phyloP scores from a whole-genome alignment of 1,284 basidiomycete species.

The Tremellales sp. region DNA sequence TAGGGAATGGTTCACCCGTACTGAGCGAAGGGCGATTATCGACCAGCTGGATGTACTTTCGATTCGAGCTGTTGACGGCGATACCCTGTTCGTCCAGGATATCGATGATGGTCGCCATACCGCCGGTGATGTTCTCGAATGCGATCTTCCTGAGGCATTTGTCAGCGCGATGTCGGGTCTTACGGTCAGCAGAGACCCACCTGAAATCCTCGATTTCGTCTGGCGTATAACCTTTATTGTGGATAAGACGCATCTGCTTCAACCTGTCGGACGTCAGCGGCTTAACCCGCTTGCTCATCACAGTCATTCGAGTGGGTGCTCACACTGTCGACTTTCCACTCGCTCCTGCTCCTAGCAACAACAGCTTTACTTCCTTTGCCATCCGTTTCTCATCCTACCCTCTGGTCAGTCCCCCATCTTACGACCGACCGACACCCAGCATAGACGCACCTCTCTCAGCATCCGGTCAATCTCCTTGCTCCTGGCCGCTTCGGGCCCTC shows the following conservation, averaged over 20 bases:
- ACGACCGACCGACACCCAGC: no score
- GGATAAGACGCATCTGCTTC: slow-evolving; percentile 47
- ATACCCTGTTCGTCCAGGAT: slow-evolving; percentile 81
- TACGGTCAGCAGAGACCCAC: slow-evolving; percentile 13
- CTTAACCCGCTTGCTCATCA: neutral
- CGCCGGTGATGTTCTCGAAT: slow-evolving; percentile 83
- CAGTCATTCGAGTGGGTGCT: slow-evolving; percentile 2
- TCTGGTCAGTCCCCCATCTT: neutral
- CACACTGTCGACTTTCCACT: slow-evolving; percentile 79
- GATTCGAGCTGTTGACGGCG: slow-evolving; percentile 61
- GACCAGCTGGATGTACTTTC: slow-evolving; percentile 57
- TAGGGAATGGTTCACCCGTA: slow-evolving; percentile 60
- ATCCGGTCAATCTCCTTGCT: slow-evolving; percentile 62
- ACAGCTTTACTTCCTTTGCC: slow-evolving; percentile 73
- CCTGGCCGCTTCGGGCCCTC: slow-evolving; percentile 24
- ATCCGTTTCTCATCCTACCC: slow-evolving; percentile 63
- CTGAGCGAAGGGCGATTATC: slow-evolving; percentile 66
- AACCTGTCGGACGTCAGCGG: slow-evolving; percentile 10
- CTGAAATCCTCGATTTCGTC: slow-evolving; percentile 43
- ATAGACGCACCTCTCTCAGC: slow-evolving; percentile 58
- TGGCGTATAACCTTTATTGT: slow-evolving; percentile 34
- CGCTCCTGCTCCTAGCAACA: slow-evolving; percentile 87
- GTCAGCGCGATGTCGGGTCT: neutral
- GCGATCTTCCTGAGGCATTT: slow-evolving; percentile 78
- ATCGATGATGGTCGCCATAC: slow-evolving; percentile 75